Evolutionary conservation across 352 stramenopile genomes (phyloP).

Genomic region (Pythium oligandrum): DNA sequence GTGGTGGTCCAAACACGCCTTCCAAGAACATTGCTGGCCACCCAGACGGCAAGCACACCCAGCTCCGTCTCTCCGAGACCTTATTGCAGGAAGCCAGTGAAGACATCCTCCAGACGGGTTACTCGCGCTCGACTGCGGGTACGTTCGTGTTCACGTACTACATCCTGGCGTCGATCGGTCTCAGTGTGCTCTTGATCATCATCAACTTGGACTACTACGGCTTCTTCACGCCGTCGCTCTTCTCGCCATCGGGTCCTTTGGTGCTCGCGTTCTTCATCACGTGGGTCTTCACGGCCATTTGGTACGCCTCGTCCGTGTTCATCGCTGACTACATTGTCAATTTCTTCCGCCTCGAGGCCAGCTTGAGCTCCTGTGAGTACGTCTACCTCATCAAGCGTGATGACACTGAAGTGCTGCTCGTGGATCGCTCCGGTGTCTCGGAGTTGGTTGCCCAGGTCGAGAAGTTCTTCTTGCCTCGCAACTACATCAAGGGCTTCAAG

Average conservation of each 20-base stretch:
- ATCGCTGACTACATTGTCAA: slow-evolving; percentile 43
- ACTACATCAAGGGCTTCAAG: slow-evolving; percentile 33
- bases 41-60: no score
- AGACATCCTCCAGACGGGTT: slow-evolving; percentile 46
- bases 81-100: slow-evolving; percentile 9
- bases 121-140: slow-evolving; percentile 34
- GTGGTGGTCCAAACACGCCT: not conserved
- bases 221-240: slow-evolving; percentile 40
- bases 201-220: slow-evolving; percentile 60
- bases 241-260: slow-evolving; percentile 41
- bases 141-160: slow-evolving; percentile 58
- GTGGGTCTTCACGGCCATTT: slow-evolving; percentile 51
- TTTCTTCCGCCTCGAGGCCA: slow-evolving; percentile 49
- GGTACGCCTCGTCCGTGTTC: slow-evolving; percentile 41
- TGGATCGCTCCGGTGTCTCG: slow-evolving; percentile 51
- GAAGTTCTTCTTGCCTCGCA: slow-evolving; percentile 34
- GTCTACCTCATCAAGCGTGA: slow-evolving; percentile 62
- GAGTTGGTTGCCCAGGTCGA: slow-evolving; percentile 48
- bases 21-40: not conserved
- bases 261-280: slow-evolving; percentile 61
- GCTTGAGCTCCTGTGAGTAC: slow-evolving; percentile 37
- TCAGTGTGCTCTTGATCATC: slow-evolving; percentile 39
- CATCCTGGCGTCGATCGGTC: slow-evolving; percentile 39
- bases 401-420: slow-evolving; percentile 47
- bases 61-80: no score